phyloP scores from a whole-genome alignment of 164 flowering plant species.

The Stephania yunnanensis region DNA sequence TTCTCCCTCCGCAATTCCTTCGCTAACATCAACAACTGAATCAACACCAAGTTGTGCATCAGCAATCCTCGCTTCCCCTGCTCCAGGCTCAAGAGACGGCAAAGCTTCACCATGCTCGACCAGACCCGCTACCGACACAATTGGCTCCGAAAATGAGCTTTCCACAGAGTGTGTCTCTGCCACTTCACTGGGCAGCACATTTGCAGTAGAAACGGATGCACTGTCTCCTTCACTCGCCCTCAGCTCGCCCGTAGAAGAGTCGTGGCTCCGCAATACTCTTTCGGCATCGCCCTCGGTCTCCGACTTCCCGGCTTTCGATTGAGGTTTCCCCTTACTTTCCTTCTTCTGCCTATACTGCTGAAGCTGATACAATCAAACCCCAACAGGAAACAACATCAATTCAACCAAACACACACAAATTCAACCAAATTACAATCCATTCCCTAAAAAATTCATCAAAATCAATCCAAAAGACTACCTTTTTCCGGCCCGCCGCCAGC shows the following conservation, averaged over 20 bases:
- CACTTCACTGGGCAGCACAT: constrained; percentile 15
- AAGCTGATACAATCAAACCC: constrained; percentile 17
- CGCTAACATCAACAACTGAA: not conserved
- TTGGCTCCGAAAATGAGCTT: constrained; percentile 16
- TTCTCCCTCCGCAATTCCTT: constrained; percentile 8
- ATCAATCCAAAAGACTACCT: constrained; percentile 31
- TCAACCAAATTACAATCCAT: not conserved
- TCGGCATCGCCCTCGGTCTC: constrained; percentile 34
- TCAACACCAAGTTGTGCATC: constrained; percentile 11
- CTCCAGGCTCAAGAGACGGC: constrained; percentile 1
- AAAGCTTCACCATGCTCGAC: not conserved
- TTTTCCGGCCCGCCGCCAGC: constrained; percentile 87
- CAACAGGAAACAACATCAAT: not conserved
- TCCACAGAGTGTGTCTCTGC: constrained; percentile 20
- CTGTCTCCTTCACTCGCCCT: constrained; percentile 20
- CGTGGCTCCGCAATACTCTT: constrained; percentile 12
- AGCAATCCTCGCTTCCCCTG: not conserved
- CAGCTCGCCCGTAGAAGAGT: constrained; percentile 5
- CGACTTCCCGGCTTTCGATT: constrained; percentile 42
- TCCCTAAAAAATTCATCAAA: no score
- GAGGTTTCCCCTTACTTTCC: constrained; percentile 58
- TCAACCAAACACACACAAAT: not conserved
- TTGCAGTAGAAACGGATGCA: constrained; percentile 15
- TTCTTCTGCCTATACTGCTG: constrained; percentile 89
- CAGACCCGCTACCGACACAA: constrained; percentile 8